Evolutionary conservation across 805 yeast species (phyloP), one percentile per base, ranked within the genome.

Genomic region (Candida ipomoeae): DNA sequence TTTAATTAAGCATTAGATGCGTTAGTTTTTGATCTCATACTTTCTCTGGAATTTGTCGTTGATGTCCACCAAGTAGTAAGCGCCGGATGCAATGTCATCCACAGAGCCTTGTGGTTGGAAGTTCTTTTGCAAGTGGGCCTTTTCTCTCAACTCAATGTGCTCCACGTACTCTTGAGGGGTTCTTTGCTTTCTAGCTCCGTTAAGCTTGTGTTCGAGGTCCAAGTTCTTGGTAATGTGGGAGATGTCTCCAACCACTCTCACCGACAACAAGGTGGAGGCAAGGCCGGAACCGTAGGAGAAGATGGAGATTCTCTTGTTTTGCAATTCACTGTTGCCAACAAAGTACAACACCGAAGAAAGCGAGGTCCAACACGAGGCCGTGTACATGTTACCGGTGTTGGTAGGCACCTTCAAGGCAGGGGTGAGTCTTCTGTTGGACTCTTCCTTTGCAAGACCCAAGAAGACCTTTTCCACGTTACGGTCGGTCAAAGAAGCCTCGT

Each of bases 251-350:
- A 77, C 80, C 55, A 94, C 88, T 55, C 74, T 80, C 57, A 84
- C 82, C 40, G 96, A 85, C 74, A 82, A 87, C 71, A 94, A 75
- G 37, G 96, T 82, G 15, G 98, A 80, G 41, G 99, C 99, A 55
- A 94, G 81, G 65, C 99, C 99, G 14, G 98, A 92, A 60, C 99
- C 99, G 71, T 94, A 94, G 18, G 99, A 94, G 78, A 91, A 94
- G 62, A 91, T 68, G 61, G 96, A 95, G 64, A 94, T 78, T 70
- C 97, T 83, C 78, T 90, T 89, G 62, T 80, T 81, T 69, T 85
- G 89, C 61, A 92, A 79, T 48, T 79, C 73, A 42, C 84, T 94
- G 49, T 80, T 78, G 40, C 89, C 91, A 55, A 85, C 86, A 65
- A 77, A 87, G 66, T 79, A 82, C 61, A 94, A 76, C 57, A 89